Conservation (phyloP, 139 green algal genomes). For the Haematococcus lacustris region DNA sequence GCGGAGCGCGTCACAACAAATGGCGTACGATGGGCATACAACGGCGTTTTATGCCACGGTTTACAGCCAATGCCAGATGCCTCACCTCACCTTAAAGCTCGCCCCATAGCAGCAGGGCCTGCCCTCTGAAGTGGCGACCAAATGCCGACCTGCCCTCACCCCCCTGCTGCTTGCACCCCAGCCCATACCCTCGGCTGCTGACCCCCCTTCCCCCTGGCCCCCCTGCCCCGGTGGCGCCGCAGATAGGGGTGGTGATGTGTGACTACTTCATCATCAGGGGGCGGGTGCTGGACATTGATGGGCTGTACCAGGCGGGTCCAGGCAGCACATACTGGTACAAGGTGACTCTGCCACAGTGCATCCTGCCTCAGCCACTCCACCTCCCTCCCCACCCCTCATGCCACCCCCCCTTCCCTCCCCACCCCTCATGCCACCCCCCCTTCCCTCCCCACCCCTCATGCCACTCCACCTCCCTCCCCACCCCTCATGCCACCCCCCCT, state of each 20-base stretch:
- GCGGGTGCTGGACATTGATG: conserved; percentile 48
- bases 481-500: too few species aligned
- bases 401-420: too few species aligned
- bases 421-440: too few species aligned
- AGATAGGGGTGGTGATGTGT: conserved; percentile 46
- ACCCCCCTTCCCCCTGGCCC: background rate
- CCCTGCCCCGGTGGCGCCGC: too few species aligned
- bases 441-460: too few species aligned
- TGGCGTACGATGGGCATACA: too few species aligned
- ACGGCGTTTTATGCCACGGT: too few species aligned
- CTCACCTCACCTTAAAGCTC: background rate
- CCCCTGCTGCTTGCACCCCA: background rate
- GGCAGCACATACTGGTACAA: conserved; percentile 54
- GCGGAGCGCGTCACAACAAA: too few species aligned
- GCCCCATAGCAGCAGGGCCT: background rate
- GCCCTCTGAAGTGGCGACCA: background rate
- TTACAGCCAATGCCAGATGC: background rate
- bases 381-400: too few species aligned
- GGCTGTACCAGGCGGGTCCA: conserved; percentile 34
- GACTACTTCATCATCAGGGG: conserved; percentile 66
- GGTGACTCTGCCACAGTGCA: conserved; percentile 3
- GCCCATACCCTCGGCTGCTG: background rate
- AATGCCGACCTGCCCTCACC: background rate
- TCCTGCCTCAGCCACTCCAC: too few species aligned
- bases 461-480: too few species aligned